Percentiles rank a stretch among this genome's conserved stretches.
Conservation (phyloP, 176 grass and related monocot genomes). For the Paspalum notatum region DNA sequence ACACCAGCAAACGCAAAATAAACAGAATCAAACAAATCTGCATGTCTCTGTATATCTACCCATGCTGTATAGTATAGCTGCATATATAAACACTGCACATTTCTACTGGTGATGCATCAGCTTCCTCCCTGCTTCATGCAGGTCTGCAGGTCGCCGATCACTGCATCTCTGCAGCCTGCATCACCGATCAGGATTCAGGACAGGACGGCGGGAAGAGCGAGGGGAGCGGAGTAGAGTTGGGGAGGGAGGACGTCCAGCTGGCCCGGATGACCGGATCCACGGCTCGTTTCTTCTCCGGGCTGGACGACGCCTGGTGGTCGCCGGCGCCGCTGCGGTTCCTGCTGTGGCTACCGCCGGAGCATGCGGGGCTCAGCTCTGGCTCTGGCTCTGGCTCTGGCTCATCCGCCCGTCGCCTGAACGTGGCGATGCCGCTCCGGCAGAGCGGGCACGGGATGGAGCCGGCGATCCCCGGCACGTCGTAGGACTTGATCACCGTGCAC, state of each 20-base stretch:
- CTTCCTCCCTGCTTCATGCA: background rate
- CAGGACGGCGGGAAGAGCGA: constrained; percentile 40
- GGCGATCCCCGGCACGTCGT: constrained; percentile 48
- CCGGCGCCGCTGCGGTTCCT: constrained; percentile 18
- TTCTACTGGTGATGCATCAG: background rate
- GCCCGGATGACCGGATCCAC: constrained; percentile 27
- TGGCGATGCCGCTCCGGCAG: constrained; percentile 70
- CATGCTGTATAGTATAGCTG: background rate
- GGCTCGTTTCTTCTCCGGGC: constrained; percentile 16
- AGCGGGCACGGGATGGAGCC: constrained; percentile 90
- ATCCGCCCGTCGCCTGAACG: constrained; percentile 55
- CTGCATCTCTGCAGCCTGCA: too few relatives aligned
- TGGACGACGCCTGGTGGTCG: background rate
- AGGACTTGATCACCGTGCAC: constrained; percentile 72
- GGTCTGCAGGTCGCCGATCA: too few relatives aligned
- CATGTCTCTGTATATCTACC: background rate
- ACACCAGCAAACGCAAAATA: background rate
- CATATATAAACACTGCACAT: background rate
- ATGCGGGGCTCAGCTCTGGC: background rate
- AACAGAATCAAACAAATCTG: constrained; percentile 1
- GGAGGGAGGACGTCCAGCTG: constrained; percentile 32
- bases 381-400: too few relatives aligned
- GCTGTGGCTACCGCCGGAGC: constrained; percentile 14
- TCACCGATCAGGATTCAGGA: constrained; percentile 35
- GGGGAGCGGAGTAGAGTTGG: constrained; percentile 32